A percentile compares a stretch with the other conserved stretches of the same genome.
phyloP scores from a whole-genome alignment of 1,284 basidiomycete species.

The Fomes fomentarius region DNA sequence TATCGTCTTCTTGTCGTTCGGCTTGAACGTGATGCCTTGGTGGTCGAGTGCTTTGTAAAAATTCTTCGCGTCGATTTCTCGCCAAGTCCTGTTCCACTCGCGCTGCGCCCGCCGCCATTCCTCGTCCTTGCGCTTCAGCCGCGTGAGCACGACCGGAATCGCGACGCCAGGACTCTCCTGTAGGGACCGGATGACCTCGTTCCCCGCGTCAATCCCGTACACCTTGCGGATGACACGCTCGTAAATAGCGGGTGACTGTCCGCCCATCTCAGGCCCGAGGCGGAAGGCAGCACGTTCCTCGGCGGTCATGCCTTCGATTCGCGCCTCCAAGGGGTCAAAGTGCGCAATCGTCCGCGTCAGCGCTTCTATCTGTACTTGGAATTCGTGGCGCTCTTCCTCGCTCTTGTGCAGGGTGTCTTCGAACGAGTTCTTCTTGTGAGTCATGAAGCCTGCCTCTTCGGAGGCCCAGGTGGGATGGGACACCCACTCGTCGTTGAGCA shows the following conservation, averaged over 20 bases:
- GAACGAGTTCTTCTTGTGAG: constrained; percentile 97
- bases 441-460: constrained; percentile 91
- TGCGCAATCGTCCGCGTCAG: constrained; percentile 91
- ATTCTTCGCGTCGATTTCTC: constrained; percentile 96
- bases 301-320: constrained; percentile 88
- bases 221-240: constrained; percentile 95
- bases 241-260: constrained; percentile 87
- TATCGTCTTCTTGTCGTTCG: constrained; percentile 95
- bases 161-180: constrained; percentile 93
- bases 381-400: constrained; percentile 99
- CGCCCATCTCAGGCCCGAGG: constrained; percentile 89
- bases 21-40: constrained; percentile 94
- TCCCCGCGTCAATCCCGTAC: constrained; percentile 84
- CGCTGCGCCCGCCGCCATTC: constrained; percentile 96
- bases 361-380: constrained; percentile 95
- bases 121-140: constrained; percentile 95
- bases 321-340: constrained; percentile 86
- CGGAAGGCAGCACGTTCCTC: constrained; percentile 88
- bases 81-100: constrained; percentile 98
- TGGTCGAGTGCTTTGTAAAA: constrained; percentile 98
- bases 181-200: constrained; percentile 88
- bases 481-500: constrained; percentile 96
- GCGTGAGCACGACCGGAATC: constrained; percentile 89
- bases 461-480: constrained; percentile 98
- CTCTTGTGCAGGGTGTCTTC: constrained; percentile 96